Evolutionary conservation across 169 alveolate species (phyloP).

Genomic region (Plasmodium ovale): DNA sequence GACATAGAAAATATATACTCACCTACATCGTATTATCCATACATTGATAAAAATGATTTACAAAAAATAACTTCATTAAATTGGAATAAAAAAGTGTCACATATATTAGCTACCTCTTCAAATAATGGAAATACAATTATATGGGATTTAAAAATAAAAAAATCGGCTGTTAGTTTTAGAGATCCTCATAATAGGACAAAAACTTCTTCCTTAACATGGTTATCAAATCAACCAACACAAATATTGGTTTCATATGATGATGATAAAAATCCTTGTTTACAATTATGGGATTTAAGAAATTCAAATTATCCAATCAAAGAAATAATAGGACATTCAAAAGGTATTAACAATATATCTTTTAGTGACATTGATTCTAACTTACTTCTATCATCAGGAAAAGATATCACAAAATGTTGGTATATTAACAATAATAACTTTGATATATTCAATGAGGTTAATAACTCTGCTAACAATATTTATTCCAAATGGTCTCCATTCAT

Average conservation of each 20-base stretch:
- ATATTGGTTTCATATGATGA: slow-evolving; percentile 88
- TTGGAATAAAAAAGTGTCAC: slow-evolving; percentile 89
- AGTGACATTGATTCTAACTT: slow-evolving; percentile 86
- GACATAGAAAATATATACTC: slow-evolving; percentile 77
- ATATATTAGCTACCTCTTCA: slow-evolving; percentile 89
- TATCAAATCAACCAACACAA: slow-evolving; percentile 89
- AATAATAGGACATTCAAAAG: slow-evolving; percentile 86
- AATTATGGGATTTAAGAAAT: slow-evolving; percentile 90
- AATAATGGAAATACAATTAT: slow-evolving; percentile 86
- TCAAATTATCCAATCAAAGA: slow-evolving; percentile 88
- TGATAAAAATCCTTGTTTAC: slow-evolving; percentile 89
- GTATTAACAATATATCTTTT: slow-evolving; percentile 85
- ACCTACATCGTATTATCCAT: slow-evolving; percentile 75
- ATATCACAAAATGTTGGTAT: slow-evolving; percentile 88
- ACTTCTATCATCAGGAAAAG: slow-evolving; percentile 87
- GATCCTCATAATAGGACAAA: slow-evolving; percentile 88
- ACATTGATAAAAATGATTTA: slow-evolving; percentile 78
- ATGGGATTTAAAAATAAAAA: slow-evolving; percentile 89
- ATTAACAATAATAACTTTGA: slow-evolving; percentile 76
- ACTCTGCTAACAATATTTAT: slow-evolving; percentile 57
- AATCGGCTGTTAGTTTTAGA: slow-evolving; percentile 88
- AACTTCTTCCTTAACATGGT: slow-evolving; percentile 88
- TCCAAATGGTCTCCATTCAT: slow-evolving; percentile 82
- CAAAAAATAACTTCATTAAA: slow-evolving; percentile 78
- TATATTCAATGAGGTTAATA: slow-evolving; percentile 56